These are phyloP conservation scores for Phytophthora uliginosa DNA, from an alignment of 352 stramenopile species.

Conservation along the genomic window DNA sequence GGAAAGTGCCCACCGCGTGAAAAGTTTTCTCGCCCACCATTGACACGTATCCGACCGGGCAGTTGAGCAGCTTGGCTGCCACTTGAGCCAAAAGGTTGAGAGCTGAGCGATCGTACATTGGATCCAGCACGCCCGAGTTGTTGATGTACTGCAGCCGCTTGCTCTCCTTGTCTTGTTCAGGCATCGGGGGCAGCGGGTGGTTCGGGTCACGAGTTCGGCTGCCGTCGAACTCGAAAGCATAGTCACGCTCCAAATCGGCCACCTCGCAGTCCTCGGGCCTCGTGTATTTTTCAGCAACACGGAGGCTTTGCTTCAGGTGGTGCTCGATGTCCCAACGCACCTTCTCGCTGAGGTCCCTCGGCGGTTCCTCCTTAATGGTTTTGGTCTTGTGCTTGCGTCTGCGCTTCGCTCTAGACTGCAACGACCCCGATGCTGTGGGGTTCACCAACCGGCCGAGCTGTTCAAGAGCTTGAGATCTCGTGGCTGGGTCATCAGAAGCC, in stretches of 20 bases:
- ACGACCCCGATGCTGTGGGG: conserved; percentile 6
- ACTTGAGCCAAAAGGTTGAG: conserved; percentile 59
- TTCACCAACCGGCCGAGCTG: conserved; percentile 46
- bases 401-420: conserved; percentile 11
- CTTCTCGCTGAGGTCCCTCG: conserved; percentile 40
- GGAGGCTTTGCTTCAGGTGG: conserved; percentile 47
- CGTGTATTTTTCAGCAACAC: conserved; percentile 37
- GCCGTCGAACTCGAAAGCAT: conserved; percentile 49
- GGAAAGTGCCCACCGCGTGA: conserved; percentile 52
- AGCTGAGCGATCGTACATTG: conserved; percentile 50
- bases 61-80: conserved; percentile 59
- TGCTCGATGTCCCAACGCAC: conserved; percentile 46
- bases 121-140: conserved; percentile 44
- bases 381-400: conserved; percentile 23
- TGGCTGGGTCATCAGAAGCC: conserved; percentile 42
- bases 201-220: conserved; percentile 41
- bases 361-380: neutral
- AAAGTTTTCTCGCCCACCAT: conserved; percentile 57
- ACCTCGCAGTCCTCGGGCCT: conserved; percentile 29
- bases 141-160: conserved; percentile 50
- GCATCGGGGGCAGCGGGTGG: conserved; percentile 49
- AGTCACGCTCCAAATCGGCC: conserved; percentile 47
- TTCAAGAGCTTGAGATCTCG: conserved; percentile 47
- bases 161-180: conserved; percentile 39
- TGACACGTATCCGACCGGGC: conserved; percentile 61